These are phyloP conservation scores for Lyophyllum shimeji DNA, from an alignment of 768 basidiomycete species.

Conservation along the genomic window DNA sequence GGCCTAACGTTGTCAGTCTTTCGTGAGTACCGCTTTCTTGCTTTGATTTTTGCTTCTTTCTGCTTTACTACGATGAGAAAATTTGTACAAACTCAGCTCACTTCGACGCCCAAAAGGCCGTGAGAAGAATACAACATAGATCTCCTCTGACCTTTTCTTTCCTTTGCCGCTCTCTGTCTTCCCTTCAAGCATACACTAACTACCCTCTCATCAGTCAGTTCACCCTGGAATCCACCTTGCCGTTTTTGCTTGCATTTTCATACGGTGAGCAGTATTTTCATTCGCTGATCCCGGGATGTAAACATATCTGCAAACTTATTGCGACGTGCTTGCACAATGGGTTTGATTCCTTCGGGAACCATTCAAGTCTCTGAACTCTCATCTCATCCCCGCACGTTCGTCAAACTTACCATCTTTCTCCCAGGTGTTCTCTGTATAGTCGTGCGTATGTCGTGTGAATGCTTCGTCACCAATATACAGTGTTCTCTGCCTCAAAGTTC, in stretches of 20 bases:
- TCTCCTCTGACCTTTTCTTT: slow-evolving; percentile 33
- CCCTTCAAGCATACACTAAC: not conserved
- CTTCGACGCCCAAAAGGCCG: slow-evolving; percentile 52
- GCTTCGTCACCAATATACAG: not conserved
- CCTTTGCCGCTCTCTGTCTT: not conserved
- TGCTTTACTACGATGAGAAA: slow-evolving; percentile 16
- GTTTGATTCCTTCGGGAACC: slow-evolving; percentile 68
- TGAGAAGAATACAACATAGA: slow-evolving; percentile 55
- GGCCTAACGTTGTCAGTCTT: not conserved
- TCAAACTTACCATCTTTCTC: not conserved
- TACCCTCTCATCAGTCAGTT: not conserved
- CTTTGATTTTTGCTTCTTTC: not conserved
- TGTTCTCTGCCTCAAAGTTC: not conserved
- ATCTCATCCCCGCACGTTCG: not conserved
- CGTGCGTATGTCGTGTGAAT: not conserved
- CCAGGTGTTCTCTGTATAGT: not conserved
- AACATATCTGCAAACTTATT: slow-evolving; percentile 37
- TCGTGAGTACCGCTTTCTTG: not conserved
- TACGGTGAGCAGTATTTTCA: slow-evolving; percentile 26
- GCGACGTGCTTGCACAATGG: slow-evolving; percentile 65
- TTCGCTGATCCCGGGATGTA: slow-evolving; percentile 37
- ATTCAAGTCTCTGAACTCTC: slow-evolving; percentile 78
- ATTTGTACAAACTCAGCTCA: slow-evolving; percentile 56
- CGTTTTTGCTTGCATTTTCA: not conserved
- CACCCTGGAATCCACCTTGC: not conserved